A percentile compares a stretch with the other conserved stretches of the same genome.
Evolutionary conservation across 805 yeast species (phyloP).

Genomic region (Kregervanrija pseudodelftensis): DNA sequence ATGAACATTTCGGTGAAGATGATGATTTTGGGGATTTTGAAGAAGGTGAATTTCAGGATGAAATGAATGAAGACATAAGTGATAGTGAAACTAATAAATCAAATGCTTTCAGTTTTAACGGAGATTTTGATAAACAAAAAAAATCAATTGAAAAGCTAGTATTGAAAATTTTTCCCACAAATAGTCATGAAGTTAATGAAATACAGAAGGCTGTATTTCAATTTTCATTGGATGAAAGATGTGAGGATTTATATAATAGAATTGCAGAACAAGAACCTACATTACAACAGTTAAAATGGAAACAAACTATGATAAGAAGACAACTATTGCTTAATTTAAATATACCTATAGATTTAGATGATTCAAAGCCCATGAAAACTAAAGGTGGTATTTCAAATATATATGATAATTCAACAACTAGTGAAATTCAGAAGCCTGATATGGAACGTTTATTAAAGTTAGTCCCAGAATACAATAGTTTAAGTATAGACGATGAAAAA

Average conservation of each 20-base stretch:
- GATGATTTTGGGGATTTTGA: constrained; percentile 20
- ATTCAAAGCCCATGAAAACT: constrained; percentile 15
- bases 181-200: neutral
- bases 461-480: constrained; percentile 29
- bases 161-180: constrained; percentile 6
- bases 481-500: constrained; percentile 26
- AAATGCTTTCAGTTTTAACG: constrained; percentile 2
- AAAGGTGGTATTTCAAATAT: too few relatives aligned
- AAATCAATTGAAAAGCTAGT: constrained; percentile 7
- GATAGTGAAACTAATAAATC: neutral
- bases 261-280: constrained; percentile 32
- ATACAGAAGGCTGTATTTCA: neutral
- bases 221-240: constrained; percentile 19
- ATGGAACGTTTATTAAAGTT: constrained; percentile 9
- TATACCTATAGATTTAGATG: constrained; percentile 66
- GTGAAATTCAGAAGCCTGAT: too few relatives aligned
- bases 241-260: constrained; percentile 17
- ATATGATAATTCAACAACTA: too few relatives aligned
- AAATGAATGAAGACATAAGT: neutral
- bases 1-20: constrained; percentile 11
- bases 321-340: constrained; percentile 59
- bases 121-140: constrained; percentile 4
- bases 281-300: constrained; percentile 62
- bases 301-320: constrained; percentile 55
- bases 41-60: constrained; percentile 15